A percentile compares a stretch with the other conserved stretches of the same genome.
Conservation (phyloP, 2,329 filamentous ascomycete species). For the Fusarium duplospermum region DNA sequence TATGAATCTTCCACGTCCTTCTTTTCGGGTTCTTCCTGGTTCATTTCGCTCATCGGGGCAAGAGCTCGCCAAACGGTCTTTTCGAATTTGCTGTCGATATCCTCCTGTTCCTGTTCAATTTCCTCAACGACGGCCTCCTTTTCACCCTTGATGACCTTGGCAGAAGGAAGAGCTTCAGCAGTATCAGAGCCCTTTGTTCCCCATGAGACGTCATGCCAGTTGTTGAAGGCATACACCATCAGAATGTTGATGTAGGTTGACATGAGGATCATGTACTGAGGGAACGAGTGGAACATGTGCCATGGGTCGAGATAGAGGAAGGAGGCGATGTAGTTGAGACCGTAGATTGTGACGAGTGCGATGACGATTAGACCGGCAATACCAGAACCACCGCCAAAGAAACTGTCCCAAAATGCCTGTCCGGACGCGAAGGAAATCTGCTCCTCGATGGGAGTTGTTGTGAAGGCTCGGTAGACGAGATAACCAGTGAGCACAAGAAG, state of each 20-base stretch:
- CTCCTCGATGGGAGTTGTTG: constrained; percentile 29
- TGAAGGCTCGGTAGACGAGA: constrained; percentile 40
- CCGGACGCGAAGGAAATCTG: constrained; percentile 38
- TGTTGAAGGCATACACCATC: constrained; percentile 44
- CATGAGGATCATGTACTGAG: constrained; percentile 41
- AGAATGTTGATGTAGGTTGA: constrained; percentile 44
- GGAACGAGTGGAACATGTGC: constrained; percentile 45
- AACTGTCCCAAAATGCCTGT: constrained; percentile 35
- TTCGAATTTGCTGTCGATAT: constrained; percentile 42
- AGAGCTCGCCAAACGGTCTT: constrained; percentile 41
- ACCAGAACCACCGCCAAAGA: constrained; percentile 36
- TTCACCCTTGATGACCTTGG: constrained; percentile 34
- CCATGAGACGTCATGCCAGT: constrained; percentile 43
- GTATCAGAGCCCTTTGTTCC: constrained; percentile 41
- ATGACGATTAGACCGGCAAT: constrained; percentile 41
- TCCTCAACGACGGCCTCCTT: constrained; percentile 41
- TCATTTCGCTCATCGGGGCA: constrained; percentile 38
- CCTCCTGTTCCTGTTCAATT: constrained; percentile 39
- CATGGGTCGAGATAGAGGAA: constrained; percentile 43
- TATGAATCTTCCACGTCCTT: constrained; percentile 41
- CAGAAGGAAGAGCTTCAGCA: constrained; percentile 36
- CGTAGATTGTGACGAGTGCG: constrained; percentile 39
- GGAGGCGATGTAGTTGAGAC: constrained; percentile 40
- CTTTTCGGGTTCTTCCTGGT: constrained; percentile 33
- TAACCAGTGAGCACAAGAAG: constrained; percentile 39